Evolutionary conservation across 768 basidiomycete species (phyloP), one percentile per base, ranked within the genome.

Genomic region (Kwoniella shandongensis): DNA sequence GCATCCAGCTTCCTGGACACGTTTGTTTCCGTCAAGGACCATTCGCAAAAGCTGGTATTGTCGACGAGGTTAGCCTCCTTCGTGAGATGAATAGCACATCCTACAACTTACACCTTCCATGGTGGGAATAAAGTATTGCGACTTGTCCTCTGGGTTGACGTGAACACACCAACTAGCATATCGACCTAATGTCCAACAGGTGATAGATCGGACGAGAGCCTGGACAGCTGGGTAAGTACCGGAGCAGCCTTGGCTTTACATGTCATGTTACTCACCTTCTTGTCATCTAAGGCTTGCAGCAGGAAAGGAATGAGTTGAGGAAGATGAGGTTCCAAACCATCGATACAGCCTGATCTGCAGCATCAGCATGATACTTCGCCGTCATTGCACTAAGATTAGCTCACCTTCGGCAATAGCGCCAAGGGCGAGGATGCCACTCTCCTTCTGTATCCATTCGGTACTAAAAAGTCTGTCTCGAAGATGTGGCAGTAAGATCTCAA

Each of bases 161-260:
- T 75, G 75, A 55, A 80, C 90, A 66, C 88, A 91, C 96, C 96
- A 99, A 71, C 88, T 91, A 29, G 94, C 91, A 77, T 99, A 99
- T 48, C 96, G 87, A 15, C 96, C 94, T n/a, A 99, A 82, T 0
- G 94, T 97, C 96, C 96, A 99, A 76, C 96, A 99, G 15, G 93
- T 91, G 70, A 99, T 99, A 2, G 96, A 97, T 55, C 96, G 87
- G 8, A 99, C 90, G 38, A 98, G 87, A 18, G 96, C 94, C 90
- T 94, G 74, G 25, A 11, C 2, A 10, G 18, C 8, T 35, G 26
- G 36, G 51, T 42, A 15, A 56, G 39, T 25, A 26, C n/a, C n/a
- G n/a, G n/a, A n/a, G n/a, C n/a, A n/a, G n/a, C n/a, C n/a, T n/a
- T n/a, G n/a, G n/a, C 39, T 17, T 39, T 20, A 15, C 25, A 22